These are phyloP conservation scores for Symbiotaphrina buchneri DNA, from an alignment of 495 filamentous ascomycete genomes.

Conservation along the genomic window DNA sequence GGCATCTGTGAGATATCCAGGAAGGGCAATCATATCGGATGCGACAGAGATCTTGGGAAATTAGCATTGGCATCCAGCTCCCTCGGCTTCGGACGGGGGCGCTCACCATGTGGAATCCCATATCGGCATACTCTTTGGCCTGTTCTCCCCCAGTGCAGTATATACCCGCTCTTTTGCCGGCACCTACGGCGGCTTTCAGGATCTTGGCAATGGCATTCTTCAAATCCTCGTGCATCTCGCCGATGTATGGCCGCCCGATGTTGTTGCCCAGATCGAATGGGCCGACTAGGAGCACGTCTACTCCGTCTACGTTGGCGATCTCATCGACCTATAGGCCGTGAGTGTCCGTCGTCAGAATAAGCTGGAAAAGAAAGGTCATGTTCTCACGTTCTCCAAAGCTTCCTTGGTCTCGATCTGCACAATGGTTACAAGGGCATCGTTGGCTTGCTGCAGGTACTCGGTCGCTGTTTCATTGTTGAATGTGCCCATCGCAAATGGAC, in stretches of 20 bases:
- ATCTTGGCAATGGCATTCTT: constrained; percentile 43
- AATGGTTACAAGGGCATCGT: constrained; percentile 44
- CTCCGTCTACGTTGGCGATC: constrained; percentile 45
- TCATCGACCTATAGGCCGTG: constrained; percentile 23
- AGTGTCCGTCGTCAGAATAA: neutral
- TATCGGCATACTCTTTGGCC: constrained; percentile 34
- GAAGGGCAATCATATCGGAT: constrained; percentile 34
- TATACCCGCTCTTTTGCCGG: constrained; percentile 59
- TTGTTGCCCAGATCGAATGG: constrained; percentile 45
- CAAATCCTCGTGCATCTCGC: constrained; percentile 38
- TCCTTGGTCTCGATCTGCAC: constrained; percentile 68
- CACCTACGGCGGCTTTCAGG: constrained; percentile 31
- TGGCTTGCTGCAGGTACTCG: constrained; percentile 55
- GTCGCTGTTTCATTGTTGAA: constrained; percentile 29
- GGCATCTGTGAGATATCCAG: constrained; percentile 18
- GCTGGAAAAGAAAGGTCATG: neutral
- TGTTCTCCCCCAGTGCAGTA: constrained; percentile 49
- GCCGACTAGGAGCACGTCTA: constrained; percentile 59
- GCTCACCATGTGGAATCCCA: constrained; percentile 61
- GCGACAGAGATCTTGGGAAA: constrained; percentile 17
- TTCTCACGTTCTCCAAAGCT: constrained; percentile 32
- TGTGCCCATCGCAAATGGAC: constrained; percentile 39
- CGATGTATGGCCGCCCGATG: constrained; percentile 46
- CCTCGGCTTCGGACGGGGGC: neutral
- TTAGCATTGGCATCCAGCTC: neutral